These are phyloP conservation scores for Rutstroemia sp. DNA, from an alignment of 2,329 filamentous ascomycete genomes.

Conservation along the genomic window DNA sequence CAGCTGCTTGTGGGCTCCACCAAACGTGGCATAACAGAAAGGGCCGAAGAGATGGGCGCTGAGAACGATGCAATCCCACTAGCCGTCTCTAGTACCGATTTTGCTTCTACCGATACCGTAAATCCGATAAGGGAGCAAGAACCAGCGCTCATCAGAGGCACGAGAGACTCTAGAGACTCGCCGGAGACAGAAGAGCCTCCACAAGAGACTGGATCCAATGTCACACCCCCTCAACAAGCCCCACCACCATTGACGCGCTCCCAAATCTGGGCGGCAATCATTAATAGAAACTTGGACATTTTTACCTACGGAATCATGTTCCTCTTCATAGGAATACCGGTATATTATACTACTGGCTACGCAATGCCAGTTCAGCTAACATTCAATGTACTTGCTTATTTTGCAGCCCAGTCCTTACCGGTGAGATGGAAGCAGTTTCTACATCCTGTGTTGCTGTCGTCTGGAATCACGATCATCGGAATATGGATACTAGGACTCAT, in stretches of 20 bases:
- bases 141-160: slow-evolving; percentile 22
- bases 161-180: slow-evolving; percentile 18
- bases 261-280: slow-evolving; percentile 41
- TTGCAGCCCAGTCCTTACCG: slow-evolving; percentile 42
- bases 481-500: slow-evolving; percentile 46
- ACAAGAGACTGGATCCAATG: neutral
- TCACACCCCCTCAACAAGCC: slow-evolving; percentile 30
- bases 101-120: slow-evolving; percentile 13
- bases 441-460: slow-evolving; percentile 51
- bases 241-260: slow-evolving; percentile 38
- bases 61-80: slow-evolving; percentile 43
- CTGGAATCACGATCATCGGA: slow-evolving; percentile 43
- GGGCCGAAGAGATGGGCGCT: slow-evolving; percentile 43
- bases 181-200: slow-evolving; percentile 16
- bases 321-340: slow-evolving; percentile 43
- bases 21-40: slow-evolving; percentile 43
- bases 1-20: slow-evolving; percentile 44
- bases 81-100: slow-evolving; percentile 20
- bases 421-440: slow-evolving; percentile 42
- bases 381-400: slow-evolving; percentile 46
- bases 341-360: slow-evolving; percentile 47
- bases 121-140: slow-evolving; percentile 24
- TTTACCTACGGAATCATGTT: slow-evolving; percentile 39
- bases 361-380: slow-evolving; percentile 38
- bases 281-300: slow-evolving; percentile 40